A percentile compares a stretch with the other conserved stretches of the same genome.
Conservation (phyloP, 129 eudicot genomes). For the Artemisia annua region DNA sequence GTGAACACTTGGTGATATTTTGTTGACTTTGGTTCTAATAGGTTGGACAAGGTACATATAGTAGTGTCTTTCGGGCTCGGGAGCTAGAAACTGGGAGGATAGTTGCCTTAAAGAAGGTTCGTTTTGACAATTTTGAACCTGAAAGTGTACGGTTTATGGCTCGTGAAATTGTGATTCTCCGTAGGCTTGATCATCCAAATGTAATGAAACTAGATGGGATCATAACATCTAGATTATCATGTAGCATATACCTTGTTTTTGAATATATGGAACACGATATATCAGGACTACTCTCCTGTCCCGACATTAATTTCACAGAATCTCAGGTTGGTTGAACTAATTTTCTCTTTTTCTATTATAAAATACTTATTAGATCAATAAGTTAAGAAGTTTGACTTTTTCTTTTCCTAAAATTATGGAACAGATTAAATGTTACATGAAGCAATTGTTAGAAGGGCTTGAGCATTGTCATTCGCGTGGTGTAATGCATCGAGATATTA, state of each 20-base stretch:
- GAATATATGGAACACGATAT: conserved; percentile 98
- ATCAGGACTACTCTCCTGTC: conserved; percentile 77
- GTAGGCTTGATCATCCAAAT: conserved; percentile 94
- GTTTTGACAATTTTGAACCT: conserved; percentile 94
- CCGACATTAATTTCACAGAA: conserved; percentile 77
- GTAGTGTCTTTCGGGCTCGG: conserved; percentile 89
- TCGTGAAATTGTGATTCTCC: conserved; percentile 79
- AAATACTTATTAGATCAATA: neutral
- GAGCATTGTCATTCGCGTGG: conserved; percentile 97
- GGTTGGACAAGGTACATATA: conserved; percentile 97
- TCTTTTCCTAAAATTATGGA: conserved; percentile 16
- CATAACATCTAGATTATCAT: conserved; percentile 77
- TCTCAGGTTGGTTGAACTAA: conserved; percentile 58
- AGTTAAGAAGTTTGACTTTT: conserved; percentile 13
- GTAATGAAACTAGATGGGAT: conserved; percentile 84
- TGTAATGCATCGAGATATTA: conserved; percentile 94
- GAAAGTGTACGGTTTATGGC: conserved; percentile 99
- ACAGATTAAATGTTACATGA: conserved; percentile 91
- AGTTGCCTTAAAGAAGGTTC: conserved; percentile 91
- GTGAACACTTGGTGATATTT: neutral
- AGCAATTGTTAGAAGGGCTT: conserved; percentile 80
- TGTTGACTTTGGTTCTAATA: conserved; percentile 26
- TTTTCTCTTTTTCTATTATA: neutral
- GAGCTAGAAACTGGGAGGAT: conserved; percentile 75
- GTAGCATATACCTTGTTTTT: conserved; percentile 86